These are phyloP conservation scores for Cutaneotrichosporon sp. DNA, from an alignment of 1,284 basidiomycete genomes.

Conservation along the genomic window DNA sequence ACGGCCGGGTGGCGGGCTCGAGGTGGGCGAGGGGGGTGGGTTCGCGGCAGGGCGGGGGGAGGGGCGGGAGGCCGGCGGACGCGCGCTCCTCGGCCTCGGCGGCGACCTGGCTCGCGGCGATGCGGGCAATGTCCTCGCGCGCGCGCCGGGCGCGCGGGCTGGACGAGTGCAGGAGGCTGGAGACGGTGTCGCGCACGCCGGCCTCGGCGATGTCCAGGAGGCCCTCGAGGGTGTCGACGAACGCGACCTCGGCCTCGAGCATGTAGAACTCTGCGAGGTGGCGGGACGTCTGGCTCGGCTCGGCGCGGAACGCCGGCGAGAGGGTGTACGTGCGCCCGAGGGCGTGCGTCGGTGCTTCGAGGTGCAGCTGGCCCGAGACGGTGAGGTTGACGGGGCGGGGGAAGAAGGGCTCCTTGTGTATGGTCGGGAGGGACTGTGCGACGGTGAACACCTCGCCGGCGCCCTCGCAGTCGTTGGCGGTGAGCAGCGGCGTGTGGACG, in stretches of 20 bases:
- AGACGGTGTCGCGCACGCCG: slow-evolving; percentile 45
- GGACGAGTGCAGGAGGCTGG: slow-evolving; percentile 24
- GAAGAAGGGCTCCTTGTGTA: slow-evolving; percentile 42
- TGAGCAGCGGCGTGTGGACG: slow-evolving; percentile 82
- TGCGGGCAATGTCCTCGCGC: slow-evolving; percentile 31
- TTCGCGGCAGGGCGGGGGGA: not conserved
- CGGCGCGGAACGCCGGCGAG: slow-evolving; percentile 90
- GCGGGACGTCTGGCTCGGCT: slow-evolving; percentile 81
- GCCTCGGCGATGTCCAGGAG: slow-evolving; percentile 74
- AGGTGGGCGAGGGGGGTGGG: slow-evolving; percentile 30
- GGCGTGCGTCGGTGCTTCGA: slow-evolving; percentile 81
- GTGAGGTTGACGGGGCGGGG: slow-evolving; percentile 74
- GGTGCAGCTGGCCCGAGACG: slow-evolving; percentile 92
- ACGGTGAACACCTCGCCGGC: slow-evolving; percentile 90
- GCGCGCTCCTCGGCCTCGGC: slow-evolving; percentile 3
- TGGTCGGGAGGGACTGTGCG: slow-evolving; percentile 16
- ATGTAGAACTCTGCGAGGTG: slow-evolving; percentile 99
- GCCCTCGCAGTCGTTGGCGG: slow-evolving; percentile 94
- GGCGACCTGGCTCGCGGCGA: not conserved
- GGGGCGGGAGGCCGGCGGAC: not conserved
- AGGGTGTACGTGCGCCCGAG: slow-evolving; percentile 85
- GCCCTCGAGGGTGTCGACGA: slow-evolving; percentile 57
- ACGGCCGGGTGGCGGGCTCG: slow-evolving; percentile 32
- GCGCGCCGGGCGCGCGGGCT: slow-evolving; percentile 25
- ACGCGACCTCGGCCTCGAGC: slow-evolving; percentile 90